Percentiles rank a stretch among this genome's conserved stretches.
These are phyloP conservation scores for Paracoccidioides brasiliensis DNA, from an alignment of 2,329 filamentous ascomycete genomes.

Conservation along the genomic window DNA sequence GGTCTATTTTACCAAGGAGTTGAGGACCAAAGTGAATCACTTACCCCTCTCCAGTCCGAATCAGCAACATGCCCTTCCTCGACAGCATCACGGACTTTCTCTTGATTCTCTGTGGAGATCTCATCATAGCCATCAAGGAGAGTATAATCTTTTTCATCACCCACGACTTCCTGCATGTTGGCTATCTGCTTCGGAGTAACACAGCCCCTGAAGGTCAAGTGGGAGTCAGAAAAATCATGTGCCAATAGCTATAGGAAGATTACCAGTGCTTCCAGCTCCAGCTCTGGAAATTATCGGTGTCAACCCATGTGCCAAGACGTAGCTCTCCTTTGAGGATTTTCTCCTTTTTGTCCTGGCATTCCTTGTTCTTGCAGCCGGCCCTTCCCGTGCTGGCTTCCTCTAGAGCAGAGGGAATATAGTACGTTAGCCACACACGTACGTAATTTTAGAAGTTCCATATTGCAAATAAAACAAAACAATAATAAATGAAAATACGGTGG, in stretches of 20 bases:
- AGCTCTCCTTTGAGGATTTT: slow-evolving; percentile 73
- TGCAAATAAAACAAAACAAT: background rate
- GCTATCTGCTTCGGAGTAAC: slow-evolving; percentile 62
- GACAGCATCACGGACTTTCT: slow-evolving; percentile 60
- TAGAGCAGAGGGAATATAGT: slow-evolving; percentile 24
- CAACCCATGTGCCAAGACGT: slow-evolving; percentile 62
- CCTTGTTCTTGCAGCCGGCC: slow-evolving; percentile 57
- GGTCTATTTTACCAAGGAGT: background rate
- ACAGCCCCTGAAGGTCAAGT: slow-evolving; percentile 55
- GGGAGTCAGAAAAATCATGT: slow-evolving; percentile 1
- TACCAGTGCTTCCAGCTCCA: slow-evolving; percentile 86
- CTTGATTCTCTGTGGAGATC: slow-evolving; percentile 52
- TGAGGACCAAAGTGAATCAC: slow-evolving; percentile 20
- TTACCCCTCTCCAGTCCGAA: slow-evolving; percentile 79
- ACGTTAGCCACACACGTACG: background rate
- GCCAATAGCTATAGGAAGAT: slow-evolving; percentile 3
- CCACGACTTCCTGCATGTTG: slow-evolving; percentile 46
- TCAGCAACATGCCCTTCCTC: slow-evolving; percentile 68
- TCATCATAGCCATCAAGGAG: slow-evolving; percentile 73
- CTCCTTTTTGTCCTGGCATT: slow-evolving; percentile 55
- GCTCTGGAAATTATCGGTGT: slow-evolving; percentile 44
- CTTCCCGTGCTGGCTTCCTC: slow-evolving; percentile 59
- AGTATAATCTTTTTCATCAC: slow-evolving; percentile 44
- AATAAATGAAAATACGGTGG: no score
- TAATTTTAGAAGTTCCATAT: background rate